Evolutionary conservation across 306 rosid genomes (phyloP).

Genomic region (Sphenostylis stenocarpa): DNA sequence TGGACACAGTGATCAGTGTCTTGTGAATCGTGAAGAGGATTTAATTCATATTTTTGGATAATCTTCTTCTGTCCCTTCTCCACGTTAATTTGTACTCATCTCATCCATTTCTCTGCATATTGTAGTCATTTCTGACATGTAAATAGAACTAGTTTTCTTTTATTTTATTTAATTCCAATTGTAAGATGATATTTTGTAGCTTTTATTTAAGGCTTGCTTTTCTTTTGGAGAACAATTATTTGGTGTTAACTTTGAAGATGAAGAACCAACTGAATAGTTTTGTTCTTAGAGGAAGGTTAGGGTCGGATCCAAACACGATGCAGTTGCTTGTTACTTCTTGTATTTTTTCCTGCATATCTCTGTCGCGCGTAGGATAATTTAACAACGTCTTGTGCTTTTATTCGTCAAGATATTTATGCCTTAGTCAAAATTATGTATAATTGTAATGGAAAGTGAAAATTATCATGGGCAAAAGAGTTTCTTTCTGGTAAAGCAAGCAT

Average conservation of each 20-base stretch:
- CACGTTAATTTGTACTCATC: not conserved
- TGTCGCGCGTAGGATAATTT: conserved; percentile 26
- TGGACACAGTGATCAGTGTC: not conserved
- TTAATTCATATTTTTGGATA: conserved; percentile 27
- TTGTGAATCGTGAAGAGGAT: not conserved
- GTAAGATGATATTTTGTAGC: not conserved
- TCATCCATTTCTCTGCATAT: conserved; percentile 1
- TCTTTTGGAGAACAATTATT: not conserved
- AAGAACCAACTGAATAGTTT: not conserved
- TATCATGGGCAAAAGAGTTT: conserved; percentile 15
- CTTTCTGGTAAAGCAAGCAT: conserved; percentile 20
- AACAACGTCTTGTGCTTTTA: not conserved
- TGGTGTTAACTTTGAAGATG: not conserved
- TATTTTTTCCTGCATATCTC: not conserved
- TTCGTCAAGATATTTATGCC: not conserved
- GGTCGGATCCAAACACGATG: not conserved
- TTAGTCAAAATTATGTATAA: conserved; percentile 1
- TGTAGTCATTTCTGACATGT: conserved; percentile 26
- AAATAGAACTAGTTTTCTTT: not conserved
- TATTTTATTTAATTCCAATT: not conserved
- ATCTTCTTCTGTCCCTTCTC: not conserved
- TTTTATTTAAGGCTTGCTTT: not conserved
- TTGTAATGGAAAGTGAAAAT: conserved; percentile 28
- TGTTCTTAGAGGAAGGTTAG: not conserved
- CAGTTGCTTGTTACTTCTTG: not conserved